Percentiles rank a stretch among this genome's conserved stretches.
These are phyloP conservation scores for thale cress (Arabidopsis thaliana) DNA, from an alignment of 345 rosid species.

Conservation along the genomic window DNA sequence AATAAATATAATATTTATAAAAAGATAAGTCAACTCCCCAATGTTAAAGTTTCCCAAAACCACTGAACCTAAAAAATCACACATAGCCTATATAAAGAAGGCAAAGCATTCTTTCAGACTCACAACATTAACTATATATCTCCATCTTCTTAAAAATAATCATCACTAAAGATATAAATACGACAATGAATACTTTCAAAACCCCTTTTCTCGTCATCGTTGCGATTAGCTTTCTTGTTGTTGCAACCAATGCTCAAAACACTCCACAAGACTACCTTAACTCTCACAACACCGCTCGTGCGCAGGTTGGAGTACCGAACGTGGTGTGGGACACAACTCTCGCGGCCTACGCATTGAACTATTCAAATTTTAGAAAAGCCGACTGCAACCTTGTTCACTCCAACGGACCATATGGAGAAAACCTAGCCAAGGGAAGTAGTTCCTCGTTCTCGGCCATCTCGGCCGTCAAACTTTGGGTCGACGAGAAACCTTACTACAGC, in stretches of 20 bases:
- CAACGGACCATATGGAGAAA: constrained; percentile 61
- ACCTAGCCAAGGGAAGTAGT: constrained; percentile 59
- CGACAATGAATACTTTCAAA: constrained; percentile 23
- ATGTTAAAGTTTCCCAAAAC: constrained; percentile 25
- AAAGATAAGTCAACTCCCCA: constrained; percentile 31
- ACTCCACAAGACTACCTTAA: constrained; percentile 49
- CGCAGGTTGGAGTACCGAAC: constrained; percentile 46
- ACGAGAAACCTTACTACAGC: constrained; percentile 55
- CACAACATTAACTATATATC: not conserved
- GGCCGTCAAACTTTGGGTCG: constrained; percentile 64
- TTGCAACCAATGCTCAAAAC: constrained; percentile 43
- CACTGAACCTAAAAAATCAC: constrained; percentile 2
- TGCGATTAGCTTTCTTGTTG: constrained; percentile 24
- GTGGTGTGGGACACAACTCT: constrained; percentile 54
- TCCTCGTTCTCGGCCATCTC: constrained; percentile 38
- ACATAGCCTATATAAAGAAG: constrained; percentile 20
- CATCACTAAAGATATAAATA: not conserved
- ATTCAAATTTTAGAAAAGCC: constrained; percentile 41
- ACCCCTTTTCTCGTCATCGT: constrained; percentile 16
- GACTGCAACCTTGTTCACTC: constrained; percentile 62
- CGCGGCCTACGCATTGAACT: constrained; percentile 50
- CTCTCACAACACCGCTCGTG: constrained; percentile 58
- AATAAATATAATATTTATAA: not conserved
- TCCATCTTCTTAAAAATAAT: not conserved
- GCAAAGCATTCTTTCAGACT: not conserved